These are phyloP conservation scores for Trichophyton mentagrophytes DNA, from an alignment of 2,329 filamentous ascomycete species.

Conservation along the genomic window DNA sequence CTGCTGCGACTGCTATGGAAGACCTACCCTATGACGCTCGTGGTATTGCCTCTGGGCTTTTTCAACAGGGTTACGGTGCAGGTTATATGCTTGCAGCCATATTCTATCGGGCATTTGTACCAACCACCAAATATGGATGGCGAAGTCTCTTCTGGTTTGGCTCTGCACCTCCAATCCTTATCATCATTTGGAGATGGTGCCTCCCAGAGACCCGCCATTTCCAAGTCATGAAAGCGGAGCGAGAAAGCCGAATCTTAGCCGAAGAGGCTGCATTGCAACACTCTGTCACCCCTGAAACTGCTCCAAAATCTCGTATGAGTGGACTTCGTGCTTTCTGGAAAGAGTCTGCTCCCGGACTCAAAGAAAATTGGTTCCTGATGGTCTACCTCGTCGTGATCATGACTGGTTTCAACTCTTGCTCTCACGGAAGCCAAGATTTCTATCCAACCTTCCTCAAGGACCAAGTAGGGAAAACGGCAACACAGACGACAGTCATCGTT, in stretches of 20 bases:
- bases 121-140: conserved; percentile 71
- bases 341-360: conserved; percentile 5
- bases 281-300: neutral
- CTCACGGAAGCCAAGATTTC: conserved; percentile 56
- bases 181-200: conserved; percentile 65
- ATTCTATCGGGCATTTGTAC: conserved; percentile 38
- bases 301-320: neutral
- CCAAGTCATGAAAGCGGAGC: conserved; percentile 28
- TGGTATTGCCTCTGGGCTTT: conserved; percentile 48
- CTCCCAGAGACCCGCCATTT: conserved; percentile 70
- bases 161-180: conserved; percentile 62
- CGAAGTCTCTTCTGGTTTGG: conserved; percentile 83
- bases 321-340: conserved; percentile 7
- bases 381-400: conserved; percentile 74
- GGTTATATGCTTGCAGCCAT: conserved; percentile 50
- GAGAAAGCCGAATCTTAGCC: neutral
- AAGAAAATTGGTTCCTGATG: conserved; percentile 38
- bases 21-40: conserved; percentile 47
- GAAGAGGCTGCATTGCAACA: neutral
- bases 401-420: conserved; percentile 61
- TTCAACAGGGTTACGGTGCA: conserved; percentile 53
- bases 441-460: conserved; percentile 50
- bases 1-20: conserved; percentile 49
- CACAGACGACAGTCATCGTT: conserved; percentile 55
- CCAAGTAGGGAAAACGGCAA: conserved; percentile 42